Conservation (phyloP, 305 asterid genomes). For the Andrographis paniculata region DNA sequence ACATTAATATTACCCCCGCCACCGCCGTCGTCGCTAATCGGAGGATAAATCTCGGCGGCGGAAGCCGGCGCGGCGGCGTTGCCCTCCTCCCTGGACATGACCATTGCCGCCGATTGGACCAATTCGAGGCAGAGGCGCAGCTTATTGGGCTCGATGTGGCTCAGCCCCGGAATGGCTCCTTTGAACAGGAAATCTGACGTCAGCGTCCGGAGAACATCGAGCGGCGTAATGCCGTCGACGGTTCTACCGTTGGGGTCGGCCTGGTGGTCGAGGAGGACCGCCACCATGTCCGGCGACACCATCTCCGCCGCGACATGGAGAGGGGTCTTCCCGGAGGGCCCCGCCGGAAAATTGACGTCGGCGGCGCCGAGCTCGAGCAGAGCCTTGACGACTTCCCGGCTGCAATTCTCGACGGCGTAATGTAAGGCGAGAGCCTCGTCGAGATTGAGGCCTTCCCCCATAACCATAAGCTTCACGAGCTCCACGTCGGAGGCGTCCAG, state of each 20-base stretch:
- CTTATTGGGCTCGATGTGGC: slow-evolving; percentile 83
- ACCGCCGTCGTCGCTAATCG: slow-evolving; percentile 39
- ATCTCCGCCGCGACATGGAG: slow-evolving; percentile 84
- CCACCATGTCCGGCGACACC: slow-evolving; percentile 98
- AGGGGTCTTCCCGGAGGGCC: slow-evolving; percentile 68
- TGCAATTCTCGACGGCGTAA: slow-evolving; percentile 79
- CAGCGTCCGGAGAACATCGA: slow-evolving; percentile 84
- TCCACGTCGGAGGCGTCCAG: slow-evolving; percentile 92
- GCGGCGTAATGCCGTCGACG: slow-evolving; percentile 70
- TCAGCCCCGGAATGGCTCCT: slow-evolving; percentile 83
- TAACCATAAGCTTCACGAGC: slow-evolving; percentile 89
- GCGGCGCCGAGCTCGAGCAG: slow-evolving; percentile 88
- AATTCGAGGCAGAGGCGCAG: slow-evolving; percentile 78
- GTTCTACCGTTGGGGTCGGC: slow-evolving; percentile 81
- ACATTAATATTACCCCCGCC: slow-evolving; percentile 22
- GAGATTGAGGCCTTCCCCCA: slow-evolving; percentile 92
- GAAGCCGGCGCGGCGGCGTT: slow-evolving; percentile 33
- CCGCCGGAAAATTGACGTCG: slow-evolving; percentile 78
- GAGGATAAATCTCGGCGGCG: slow-evolving; percentile 31
- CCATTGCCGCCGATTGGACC: slow-evolving; percentile 86
- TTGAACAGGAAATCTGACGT: slow-evolving; percentile 83
- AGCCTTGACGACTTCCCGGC: slow-evolving; percentile 82
- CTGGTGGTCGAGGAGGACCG: slow-evolving; percentile 87
- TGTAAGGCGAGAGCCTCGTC: slow-evolving; percentile 87
- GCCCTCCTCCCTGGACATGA: slow-evolving; percentile 80